phyloP scores from a whole-genome alignment of 768 basidiomycete genomes.

The Lactarius hengduanensis region DNA sequence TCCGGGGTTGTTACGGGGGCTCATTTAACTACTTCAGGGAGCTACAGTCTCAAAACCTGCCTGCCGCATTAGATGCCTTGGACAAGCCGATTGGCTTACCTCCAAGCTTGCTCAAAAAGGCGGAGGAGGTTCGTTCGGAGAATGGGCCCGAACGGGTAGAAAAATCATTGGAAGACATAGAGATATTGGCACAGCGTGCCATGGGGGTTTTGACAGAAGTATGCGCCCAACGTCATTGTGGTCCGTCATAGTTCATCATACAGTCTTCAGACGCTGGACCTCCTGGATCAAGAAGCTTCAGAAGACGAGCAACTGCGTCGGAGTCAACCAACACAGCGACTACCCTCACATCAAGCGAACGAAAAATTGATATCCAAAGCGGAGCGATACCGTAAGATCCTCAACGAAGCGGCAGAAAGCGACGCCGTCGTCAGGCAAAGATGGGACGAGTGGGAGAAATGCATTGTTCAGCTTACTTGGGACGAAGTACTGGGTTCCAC shows the following conservation, averaged over 20 bases:
- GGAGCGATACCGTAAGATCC: constrained; percentile 65
- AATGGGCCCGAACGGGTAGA: constrained; percentile 74
- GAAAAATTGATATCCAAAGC: constrained; percentile 67
- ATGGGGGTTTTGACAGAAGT: constrained; percentile 74
- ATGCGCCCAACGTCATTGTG: constrained; percentile 12
- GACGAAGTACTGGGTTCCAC: constrained; percentile 46
- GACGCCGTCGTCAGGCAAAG: constrained; percentile 77
- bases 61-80: constrained; percentile 82
- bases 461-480: constrained; percentile 67
- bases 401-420: constrained; percentile 69
- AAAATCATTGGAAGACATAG: constrained; percentile 68
- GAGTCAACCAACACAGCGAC: constrained; percentile 47
- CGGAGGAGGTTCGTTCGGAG: constrained; percentile 77
- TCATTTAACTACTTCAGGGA: constrained; percentile 43
- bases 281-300: constrained; percentile 86
- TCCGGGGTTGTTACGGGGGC: background rate
- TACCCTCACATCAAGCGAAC: constrained; percentile 80
- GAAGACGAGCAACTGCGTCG: constrained; percentile 73
- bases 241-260: background rate
- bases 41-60: constrained; percentile 72
- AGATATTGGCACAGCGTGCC: constrained; percentile 62
- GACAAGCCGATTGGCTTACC: constrained; percentile 87
- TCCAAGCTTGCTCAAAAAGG: constrained; percentile 80
- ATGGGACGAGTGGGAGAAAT: constrained; percentile 85
- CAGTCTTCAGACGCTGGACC: constrained; percentile 69